A percentile compares a stretch with the other conserved stretches of the same genome.
phyloP scores from a whole-genome alignment of 768 basidiomycete genomes.

The Amanita subjunquillea region DNA sequence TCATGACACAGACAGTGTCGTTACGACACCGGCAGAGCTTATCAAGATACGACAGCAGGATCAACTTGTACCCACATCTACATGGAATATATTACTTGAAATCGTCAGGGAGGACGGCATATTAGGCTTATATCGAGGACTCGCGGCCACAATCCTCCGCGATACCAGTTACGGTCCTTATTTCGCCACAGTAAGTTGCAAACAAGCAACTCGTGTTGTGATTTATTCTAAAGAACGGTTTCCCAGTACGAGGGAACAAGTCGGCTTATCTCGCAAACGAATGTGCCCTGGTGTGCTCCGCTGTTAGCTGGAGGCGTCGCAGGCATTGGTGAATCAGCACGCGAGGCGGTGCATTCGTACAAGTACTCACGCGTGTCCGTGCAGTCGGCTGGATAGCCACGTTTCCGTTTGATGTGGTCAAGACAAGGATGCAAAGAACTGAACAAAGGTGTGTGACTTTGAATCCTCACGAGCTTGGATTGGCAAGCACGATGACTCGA shows the following conservation, averaged over 20 bases:
- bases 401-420: constrained; percentile 85
- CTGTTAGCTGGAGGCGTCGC: constrained; percentile 73
- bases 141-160: constrained; percentile 60
- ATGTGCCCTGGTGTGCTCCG: constrained; percentile 41
- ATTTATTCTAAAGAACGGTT: too few species aligned
- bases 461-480: too few species aligned
- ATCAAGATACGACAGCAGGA: constrained; percentile 82
- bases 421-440: constrained; percentile 74
- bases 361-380: background rate
- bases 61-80: constrained; percentile 34
- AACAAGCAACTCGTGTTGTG: background rate
- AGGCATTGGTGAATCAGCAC: constrained; percentile 35
- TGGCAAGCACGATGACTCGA: too few species aligned
- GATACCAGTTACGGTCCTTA: constrained; percentile 84
- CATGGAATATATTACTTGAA: constrained; percentile 39
- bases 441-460: too few species aligned
- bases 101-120: constrained; percentile 50
- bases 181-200: constrained; percentile 54
- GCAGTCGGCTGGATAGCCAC: constrained; percentile 67
- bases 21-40: constrained; percentile 79
- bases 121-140: constrained; percentile 67
- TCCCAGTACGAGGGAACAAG: constrained; percentile 54
- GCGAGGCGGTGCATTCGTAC: background rate
- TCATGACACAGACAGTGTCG: constrained; percentile 30
- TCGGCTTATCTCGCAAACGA: constrained; percentile 31